Conservation (phyloP, 257 asterid genomes). For the Dorcoceras hygrometricum region DNA sequence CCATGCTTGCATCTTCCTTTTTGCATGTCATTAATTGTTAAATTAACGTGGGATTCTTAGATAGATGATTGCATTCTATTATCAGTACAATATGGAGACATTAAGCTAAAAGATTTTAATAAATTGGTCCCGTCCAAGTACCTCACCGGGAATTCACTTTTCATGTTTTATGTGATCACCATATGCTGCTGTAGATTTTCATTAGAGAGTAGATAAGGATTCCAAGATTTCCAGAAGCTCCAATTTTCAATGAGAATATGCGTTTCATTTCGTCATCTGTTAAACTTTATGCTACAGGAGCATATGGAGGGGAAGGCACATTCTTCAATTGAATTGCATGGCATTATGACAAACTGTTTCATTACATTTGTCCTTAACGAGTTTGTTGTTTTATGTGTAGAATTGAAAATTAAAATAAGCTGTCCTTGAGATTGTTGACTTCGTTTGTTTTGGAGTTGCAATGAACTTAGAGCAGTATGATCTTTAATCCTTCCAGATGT, state of each 20-base stretch:
- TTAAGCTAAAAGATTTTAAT: no score
- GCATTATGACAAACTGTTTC: not conserved
- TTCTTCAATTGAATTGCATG: not conserved
- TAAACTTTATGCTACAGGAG: not conserved
- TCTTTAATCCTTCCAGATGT: not conserved
- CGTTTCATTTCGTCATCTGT: not conserved
- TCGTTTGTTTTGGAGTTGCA: not conserved
- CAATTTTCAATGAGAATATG: not conserved
- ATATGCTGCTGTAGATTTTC: not conserved
- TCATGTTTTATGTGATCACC: not conserved
- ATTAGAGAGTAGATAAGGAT: not conserved
- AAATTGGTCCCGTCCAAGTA: not conserved
- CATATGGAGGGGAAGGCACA: not conserved
- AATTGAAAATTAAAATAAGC: not conserved
- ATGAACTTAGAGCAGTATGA: not conserved
- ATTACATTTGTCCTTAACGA: not conserved
- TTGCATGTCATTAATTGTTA: not conserved
- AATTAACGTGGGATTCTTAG: not conserved
- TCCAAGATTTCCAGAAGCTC: not conserved
- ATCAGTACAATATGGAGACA: not conserved
- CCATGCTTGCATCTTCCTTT: not conserved
- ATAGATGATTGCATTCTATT: not conserved
- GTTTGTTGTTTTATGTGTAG: not conserved
- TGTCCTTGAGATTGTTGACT: not conserved
- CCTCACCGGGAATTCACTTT: not conserved